phyloP scores from a whole-genome alignment of 1,139 yeast species.

The Magnusiomyces ingens region DNA sequence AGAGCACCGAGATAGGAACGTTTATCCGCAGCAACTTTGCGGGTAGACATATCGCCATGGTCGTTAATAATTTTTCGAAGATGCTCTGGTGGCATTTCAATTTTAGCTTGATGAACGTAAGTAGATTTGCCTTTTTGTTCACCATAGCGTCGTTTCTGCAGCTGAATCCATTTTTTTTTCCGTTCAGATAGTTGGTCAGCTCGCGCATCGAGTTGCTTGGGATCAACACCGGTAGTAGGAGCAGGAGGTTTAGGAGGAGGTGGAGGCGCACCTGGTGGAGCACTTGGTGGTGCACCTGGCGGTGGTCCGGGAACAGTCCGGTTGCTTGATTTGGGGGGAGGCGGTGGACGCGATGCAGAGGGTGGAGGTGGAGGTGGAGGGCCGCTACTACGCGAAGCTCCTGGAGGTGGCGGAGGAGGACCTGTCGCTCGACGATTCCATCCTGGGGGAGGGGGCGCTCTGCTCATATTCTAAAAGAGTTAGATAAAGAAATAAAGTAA shows the following conservation, averaged over 20 bases:
- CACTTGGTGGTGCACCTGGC: slow-evolving; percentile 19
- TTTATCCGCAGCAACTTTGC: slow-evolving; percentile 78
- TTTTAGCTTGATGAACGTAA: slow-evolving; percentile 53
- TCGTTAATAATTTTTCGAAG: slow-evolving; percentile 75
- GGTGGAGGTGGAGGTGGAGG: slow-evolving; percentile 31
- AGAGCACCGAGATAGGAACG: slow-evolving; percentile 84
- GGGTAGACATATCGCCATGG: slow-evolving; percentile 81
- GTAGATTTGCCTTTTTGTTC: slow-evolving; percentile 34
- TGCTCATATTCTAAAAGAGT: slow-evolving; percentile 13
- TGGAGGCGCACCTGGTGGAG: slow-evolving; percentile 17
- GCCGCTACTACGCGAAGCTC: slow-evolving; percentile 14
- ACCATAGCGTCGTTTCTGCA: slow-evolving; percentile 51
- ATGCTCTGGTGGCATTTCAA: slow-evolving; percentile 94
- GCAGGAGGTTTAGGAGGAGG: slow-evolving; percentile 20
- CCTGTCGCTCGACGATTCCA: slow-evolving; percentile 17
- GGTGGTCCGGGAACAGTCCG: background rate
- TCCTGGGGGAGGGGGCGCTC: slow-evolving; percentile 24
- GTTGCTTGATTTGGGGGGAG: slow-evolving; percentile 8
- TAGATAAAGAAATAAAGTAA: background rate
- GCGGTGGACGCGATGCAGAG: slow-evolving; percentile 12
- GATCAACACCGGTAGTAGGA: slow-evolving; percentile 2
- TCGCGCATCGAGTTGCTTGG: slow-evolving; percentile 16
- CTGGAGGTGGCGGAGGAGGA: slow-evolving; percentile 31
- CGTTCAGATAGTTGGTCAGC: slow-evolving; percentile 32
- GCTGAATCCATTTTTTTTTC: slow-evolving; percentile 56